A percentile compares a stretch with the other conserved stretches of the same genome.
These are phyloP conservation scores for Mucor mucedo DNA, from an alignment of 371 early-diverging fungal genomes.

Conservation along the genomic window DNA sequence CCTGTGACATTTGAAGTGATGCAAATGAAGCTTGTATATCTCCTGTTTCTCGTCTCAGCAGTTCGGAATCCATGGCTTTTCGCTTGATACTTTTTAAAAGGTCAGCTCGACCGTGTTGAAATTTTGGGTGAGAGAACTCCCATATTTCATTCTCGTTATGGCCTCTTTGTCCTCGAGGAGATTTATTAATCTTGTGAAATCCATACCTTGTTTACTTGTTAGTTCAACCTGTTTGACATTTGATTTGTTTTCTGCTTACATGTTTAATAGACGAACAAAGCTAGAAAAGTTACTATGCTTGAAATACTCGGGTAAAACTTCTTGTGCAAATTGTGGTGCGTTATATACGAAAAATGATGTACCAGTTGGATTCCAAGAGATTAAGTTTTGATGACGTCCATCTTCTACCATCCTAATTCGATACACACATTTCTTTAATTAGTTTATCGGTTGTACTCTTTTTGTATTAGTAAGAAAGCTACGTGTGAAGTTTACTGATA, in stretches of 20 bases:
- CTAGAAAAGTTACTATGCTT: slow-evolving; percentile 64
- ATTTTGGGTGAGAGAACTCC: slow-evolving; percentile 57
- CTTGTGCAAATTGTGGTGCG: slow-evolving; percentile 81
- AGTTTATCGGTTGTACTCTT: not conserved
- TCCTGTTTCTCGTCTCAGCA: slow-evolving; percentile 69
- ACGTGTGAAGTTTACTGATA: slow-evolving; percentile 26
- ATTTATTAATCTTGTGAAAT: slow-evolving; percentile 66
- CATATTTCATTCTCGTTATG: slow-evolving; percentile 67
- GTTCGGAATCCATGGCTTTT: slow-evolving; percentile 75
- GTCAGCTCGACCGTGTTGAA: slow-evolving; percentile 51
- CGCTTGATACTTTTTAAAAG: slow-evolving; percentile 50
- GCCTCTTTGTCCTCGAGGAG: slow-evolving; percentile 66
- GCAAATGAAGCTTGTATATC: slow-evolving; percentile 71
- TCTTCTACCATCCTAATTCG: slow-evolving; percentile 72
- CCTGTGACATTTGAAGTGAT: slow-evolving; percentile 68
- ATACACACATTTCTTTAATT: not conserved
- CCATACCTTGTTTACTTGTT: slow-evolving; percentile 43
- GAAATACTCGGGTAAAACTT: slow-evolving; percentile 76
- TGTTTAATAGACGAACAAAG: slow-evolving; percentile 70
- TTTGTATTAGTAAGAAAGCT: not conserved
- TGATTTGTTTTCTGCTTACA: slow-evolving; percentile 29
- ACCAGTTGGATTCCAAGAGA: slow-evolving; percentile 82
- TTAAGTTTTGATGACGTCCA: slow-evolving; percentile 69
- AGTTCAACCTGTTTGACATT: no score
- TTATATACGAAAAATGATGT: slow-evolving; percentile 89